Conservation (phyloP, 2,329 filamentous ascomycete species). For the Microdochium nivale region DNA sequence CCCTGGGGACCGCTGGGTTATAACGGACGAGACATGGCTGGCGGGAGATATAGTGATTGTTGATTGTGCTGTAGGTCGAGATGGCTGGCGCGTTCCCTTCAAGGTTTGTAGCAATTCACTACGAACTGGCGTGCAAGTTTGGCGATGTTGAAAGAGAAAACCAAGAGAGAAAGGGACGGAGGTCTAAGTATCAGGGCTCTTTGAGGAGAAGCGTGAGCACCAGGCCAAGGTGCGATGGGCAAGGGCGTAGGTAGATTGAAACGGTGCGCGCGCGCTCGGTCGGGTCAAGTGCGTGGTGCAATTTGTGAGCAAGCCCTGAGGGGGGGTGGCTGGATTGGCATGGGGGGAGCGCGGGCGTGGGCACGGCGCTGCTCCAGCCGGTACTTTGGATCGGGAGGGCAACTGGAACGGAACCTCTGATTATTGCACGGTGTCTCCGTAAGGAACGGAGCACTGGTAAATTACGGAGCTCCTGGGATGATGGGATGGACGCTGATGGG, state of each 20-base stretch:
- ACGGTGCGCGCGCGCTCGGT: not conserved
- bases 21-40: conserved; percentile 21
- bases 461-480: too few species aligned
- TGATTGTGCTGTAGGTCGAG: not conserved
- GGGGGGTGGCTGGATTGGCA: not conserved
- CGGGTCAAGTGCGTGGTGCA: too few species aligned
- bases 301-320: not conserved
- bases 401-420: too few species aligned
- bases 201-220: not conserved
- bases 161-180: not conserved
- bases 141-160: not conserved
- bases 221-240: not conserved
- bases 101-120: too few species aligned
- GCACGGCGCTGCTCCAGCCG: not conserved
- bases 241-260: not conserved
- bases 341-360: not conserved
- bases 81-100: not conserved
- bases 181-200: not conserved
- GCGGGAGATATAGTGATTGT: not conserved
- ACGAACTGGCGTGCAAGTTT: not conserved
- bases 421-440: too few species aligned
- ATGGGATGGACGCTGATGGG: not conserved
- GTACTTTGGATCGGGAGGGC: too few species aligned
- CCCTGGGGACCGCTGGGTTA: conserved; percentile 33
- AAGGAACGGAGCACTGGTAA: too few species aligned